Conservation (phyloP, 768 basidiomycete species). For the Infundibulicybe gibba region DNA sequence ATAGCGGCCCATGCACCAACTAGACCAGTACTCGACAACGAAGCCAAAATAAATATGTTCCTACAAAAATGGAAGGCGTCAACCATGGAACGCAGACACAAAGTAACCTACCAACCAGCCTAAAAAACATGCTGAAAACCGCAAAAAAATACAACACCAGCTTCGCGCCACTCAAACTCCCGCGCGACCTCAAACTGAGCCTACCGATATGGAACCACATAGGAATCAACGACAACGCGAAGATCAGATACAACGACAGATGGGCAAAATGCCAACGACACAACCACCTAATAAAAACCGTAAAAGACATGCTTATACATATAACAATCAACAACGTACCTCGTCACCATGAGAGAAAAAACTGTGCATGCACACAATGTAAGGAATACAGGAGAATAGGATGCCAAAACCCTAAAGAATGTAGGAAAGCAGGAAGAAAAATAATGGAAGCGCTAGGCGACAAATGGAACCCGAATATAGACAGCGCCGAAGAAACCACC, state of each 20-base stretch:
- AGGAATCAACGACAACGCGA: slow-evolving; percentile 3
- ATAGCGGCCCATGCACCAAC: slow-evolving; percentile 7
- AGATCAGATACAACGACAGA: background rate
- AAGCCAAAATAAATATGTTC: slow-evolving; percentile 13
- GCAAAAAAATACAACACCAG: slow-evolving; percentile 16
- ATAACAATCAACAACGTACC: slow-evolving; percentile 15
- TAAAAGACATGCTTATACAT: slow-evolving; percentile 7
- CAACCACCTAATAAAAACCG: background rate
- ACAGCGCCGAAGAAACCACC: too few relatives aligned
- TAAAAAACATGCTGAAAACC: slow-evolving; percentile 12
- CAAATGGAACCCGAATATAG: too few relatives aligned
- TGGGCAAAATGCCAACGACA: slow-evolving; percentile 11
- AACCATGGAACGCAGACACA: background rate
- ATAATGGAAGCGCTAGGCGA: too few relatives aligned
- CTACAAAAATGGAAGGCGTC: slow-evolving; percentile 21
- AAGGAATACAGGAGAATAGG: background rate
- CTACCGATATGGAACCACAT: slow-evolving; percentile 30
- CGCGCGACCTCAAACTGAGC: slow-evolving; percentile 1
- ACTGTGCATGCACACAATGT: background rate
- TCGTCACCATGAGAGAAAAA: slow-evolving; percentile 20
- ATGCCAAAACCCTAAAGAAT: background rate
- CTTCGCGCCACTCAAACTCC: slow-evolving; percentile 10
- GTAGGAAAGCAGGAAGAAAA: background rate
- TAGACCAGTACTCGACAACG: slow-evolving; percentile 1
- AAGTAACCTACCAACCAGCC: slow-evolving; percentile 3